Percentiles rank a stretch among this genome's conserved stretches.
Conservation (phyloP, 345 rosid species). For the Eutrema japonicum region DNA sequence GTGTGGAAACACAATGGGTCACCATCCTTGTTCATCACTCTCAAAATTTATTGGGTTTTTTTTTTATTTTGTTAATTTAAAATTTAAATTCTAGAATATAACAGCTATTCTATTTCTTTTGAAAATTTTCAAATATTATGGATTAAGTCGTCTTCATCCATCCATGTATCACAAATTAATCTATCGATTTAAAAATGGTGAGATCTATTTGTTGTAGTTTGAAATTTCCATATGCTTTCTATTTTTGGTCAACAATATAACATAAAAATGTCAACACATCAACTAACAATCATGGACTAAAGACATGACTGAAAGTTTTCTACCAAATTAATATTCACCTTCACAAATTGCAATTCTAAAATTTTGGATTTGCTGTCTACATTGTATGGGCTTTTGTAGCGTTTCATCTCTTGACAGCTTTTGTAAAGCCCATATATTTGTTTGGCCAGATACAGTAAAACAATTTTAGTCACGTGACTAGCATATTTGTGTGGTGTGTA, state of each 20-base stretch:
- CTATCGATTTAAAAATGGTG: background rate
- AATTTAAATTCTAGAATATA: background rate
- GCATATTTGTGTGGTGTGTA: slow-evolving; percentile 19
- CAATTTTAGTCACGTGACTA: slow-evolving; percentile 25
- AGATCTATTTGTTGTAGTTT: slow-evolving; percentile 17
- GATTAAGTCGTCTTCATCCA: slow-evolving; percentile 16
- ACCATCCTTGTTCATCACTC: too few species aligned
- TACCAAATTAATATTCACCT: background rate
- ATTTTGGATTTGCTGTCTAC: background rate
- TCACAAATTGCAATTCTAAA: background rate
- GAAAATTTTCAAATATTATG: background rate
- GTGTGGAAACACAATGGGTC: slow-evolving; percentile 11
- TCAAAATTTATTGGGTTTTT: background rate
- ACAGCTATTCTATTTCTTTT: background rate
- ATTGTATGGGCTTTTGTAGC: slow-evolving; percentile 1
- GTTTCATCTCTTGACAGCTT: background rate
- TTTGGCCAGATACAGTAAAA: background rate
- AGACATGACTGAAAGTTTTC: background rate
- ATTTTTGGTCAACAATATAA: background rate
- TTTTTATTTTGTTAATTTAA: background rate
- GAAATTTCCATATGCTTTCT: background rate
- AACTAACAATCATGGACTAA: background rate
- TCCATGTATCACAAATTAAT: too few species aligned
- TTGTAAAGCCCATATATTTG: slow-evolving; percentile 7
- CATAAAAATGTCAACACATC: background rate